Conservation (phyloP, 352 stramenopile species). For the Pythium chondricola region DNA sequence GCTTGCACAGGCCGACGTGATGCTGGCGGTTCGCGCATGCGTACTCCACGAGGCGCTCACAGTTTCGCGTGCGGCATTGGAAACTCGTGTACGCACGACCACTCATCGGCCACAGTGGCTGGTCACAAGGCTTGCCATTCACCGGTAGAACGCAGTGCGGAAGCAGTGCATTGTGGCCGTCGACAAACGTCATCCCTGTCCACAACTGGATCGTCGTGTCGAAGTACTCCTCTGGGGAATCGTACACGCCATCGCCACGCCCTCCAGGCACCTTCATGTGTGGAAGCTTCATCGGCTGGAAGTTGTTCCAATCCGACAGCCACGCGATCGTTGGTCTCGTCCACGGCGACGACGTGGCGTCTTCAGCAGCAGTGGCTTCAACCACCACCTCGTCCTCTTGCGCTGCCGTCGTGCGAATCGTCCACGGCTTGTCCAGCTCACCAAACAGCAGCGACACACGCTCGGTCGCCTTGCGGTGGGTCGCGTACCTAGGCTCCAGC, state of each 20-base stretch:
- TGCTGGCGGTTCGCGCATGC: conserved; percentile 56
- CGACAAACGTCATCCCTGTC: conserved; percentile 85
- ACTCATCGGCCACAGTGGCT: conserved; percentile 54
- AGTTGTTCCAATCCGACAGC: conserved; percentile 60
- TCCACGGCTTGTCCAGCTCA: conserved; percentile 70
- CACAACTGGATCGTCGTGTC: conserved; percentile 63
- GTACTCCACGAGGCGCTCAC: conserved; percentile 40
- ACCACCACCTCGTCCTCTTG: background rate
- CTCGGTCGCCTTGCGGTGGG: conserved; percentile 43
- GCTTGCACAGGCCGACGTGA: conserved; percentile 48
- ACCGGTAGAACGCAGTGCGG: conserved; percentile 57
- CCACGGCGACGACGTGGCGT: conserved; percentile 31
- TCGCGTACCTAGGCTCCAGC: conserved; percentile 32
- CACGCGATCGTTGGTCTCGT: conserved; percentile 62
- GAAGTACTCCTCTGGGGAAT: conserved; percentile 75
- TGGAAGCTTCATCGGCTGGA: conserved; percentile 60
- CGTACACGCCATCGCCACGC: conserved; percentile 51
- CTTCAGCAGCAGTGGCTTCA: background rate
- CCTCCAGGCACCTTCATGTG: conserved; percentile 58
- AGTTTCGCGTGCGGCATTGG: conserved; percentile 48
- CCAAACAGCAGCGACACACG: conserved; percentile 42
- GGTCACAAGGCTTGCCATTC: conserved; percentile 56
- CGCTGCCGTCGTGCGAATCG: conserved; percentile 30
- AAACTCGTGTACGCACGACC: conserved; percentile 7
- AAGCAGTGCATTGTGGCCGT: conserved; percentile 77